Evolutionary conservation across 305 asterid species (phyloP), one percentile per base, ranked within the genome.

Genomic region (Withania somnifera): DNA sequence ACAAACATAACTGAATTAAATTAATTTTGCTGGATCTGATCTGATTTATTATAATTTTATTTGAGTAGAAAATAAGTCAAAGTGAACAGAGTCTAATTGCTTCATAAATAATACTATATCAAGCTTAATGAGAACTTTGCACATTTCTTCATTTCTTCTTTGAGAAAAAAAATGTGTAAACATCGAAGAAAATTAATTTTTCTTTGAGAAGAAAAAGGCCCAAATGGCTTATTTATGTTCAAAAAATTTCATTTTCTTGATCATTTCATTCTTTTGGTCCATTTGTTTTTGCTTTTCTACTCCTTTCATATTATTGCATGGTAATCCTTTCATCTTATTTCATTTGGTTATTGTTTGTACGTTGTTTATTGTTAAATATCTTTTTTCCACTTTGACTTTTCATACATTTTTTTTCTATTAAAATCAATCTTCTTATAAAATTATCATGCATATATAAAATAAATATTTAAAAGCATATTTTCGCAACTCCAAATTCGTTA

Each of bases 261-360:
- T 64, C 42, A 52, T 80, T 64, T 52, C 47, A 24, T 7, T 63
- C 50, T 80, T 63, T 9, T 24, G 11, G 6, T 80, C 78, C 61
- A 45, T 63, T 11, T 54, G 63, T 34, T 32, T 53, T 30, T 75
- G 82, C 2, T 28, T 28, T 36, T 82, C 84, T 81, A 60, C n/a
- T 38, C 84, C 84, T 26, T 81, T 81, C 82, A 60, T 84, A 56
- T 6, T 84, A 36, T 53, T 84, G 64, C 84, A 84, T 81, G 86
- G 86, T 84, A 81, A 61, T 5, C 0, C 26, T 61, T 17, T 34
- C 34, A 34, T 34, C 6, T 34, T 34, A 0, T 34, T 34, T 34
- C 40, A 4, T 34, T 34, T 11, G 86, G 83, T 22, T 13, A 20
- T 38, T 84, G 86, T 51, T 17, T 84, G 86, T 84, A 79, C 17